Base-by-base conservation (phyloP, 768 basidiomycete species). In the Lyophyllum semitale region DNA sequence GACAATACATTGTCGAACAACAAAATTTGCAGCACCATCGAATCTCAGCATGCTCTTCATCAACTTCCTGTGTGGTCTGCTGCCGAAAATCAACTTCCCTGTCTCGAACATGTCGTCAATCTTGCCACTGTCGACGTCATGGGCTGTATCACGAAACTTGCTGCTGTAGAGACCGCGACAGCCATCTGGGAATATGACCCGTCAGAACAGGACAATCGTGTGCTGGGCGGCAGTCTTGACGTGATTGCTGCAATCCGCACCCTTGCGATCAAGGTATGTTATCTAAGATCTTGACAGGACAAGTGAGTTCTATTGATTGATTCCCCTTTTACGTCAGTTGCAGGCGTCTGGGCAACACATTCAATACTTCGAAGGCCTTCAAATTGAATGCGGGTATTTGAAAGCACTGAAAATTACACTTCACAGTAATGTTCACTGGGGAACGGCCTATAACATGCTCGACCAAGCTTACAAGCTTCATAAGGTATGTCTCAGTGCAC, bases 101-200 rank as follows among this genome's bases (percentile, higher is more conserved):
- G 25, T 50, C 59, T 72, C 0, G 67, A 55, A 2, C 71, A 72
- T 51, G 63, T 71, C 13, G 43, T 67, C 4, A 70, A 71, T 40
- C 61, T 72, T 3, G 60, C 37, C 0, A 62, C 57, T n/a, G 54
- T 65, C 11, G 70, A 59, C 35, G 52, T 70, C 18, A 73, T 72
- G 71, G 22, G 20, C 17, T 26, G 57, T 15, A 66, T 73, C n/a
- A 72, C 68, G 2, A 59, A 64, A 48, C 63, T 66, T 13, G 61
- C 64, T 1, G 55, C 57, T 0, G 44, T 70, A 4, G 64, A 70
- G 35, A 71, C 54, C 3, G 47, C 59, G 9, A 59, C 48, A 0
- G 68, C 68, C 0, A 73, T 74, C 13, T 74, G 69, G 72, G 71
- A 73, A 26, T 72, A 66, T 46, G 64, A 73, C 30, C 71, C 71